Evolutionary conservation across 805 yeast genomes (phyloP).

Genomic region (Nakazawaea ishiwadae): DNA sequence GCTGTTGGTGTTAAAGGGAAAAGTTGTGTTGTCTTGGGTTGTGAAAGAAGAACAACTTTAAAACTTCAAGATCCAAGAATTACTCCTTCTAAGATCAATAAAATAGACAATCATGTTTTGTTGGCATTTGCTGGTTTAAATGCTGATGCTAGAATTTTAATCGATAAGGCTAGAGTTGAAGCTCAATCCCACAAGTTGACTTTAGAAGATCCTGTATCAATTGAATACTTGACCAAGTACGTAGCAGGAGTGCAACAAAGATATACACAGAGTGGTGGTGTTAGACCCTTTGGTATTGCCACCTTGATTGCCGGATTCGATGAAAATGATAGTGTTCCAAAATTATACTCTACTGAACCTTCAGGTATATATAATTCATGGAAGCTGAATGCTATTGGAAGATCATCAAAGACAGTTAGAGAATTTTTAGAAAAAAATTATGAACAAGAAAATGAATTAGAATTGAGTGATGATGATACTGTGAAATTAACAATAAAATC

Average conservation of each 20-base stretch:
- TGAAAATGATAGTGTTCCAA: conserved; percentile 74
- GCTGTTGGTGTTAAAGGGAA: conserved; percentile 96
- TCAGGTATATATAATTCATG: conserved; percentile 96
- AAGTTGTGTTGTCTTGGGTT: conserved; percentile 86
- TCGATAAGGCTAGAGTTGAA: conserved; percentile 93
- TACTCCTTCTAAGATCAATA: conserved; percentile 91
- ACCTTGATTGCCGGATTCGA: conserved; percentile 96
- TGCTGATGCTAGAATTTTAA: conserved; percentile 95
- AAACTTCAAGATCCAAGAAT: conserved; percentile 95
- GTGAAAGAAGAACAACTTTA: conserved; percentile 93
- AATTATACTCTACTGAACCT: conserved; percentile 92
- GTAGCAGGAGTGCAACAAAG: conserved; percentile 98
- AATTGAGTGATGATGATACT: conserved; percentile 62
- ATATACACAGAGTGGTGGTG: conserved; percentile 98
- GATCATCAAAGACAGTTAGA: conserved; percentile 90
- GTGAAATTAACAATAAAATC: conserved; percentile 80
- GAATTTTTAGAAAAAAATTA: conserved; percentile 93
- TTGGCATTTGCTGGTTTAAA: conserved; percentile 95
- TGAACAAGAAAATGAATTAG: conserved; percentile 41
- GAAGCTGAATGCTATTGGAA: conserved; percentile 97
- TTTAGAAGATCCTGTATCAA: conserved; percentile 89
- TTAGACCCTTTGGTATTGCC: conserved; percentile 95
- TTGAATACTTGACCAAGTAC: conserved; percentile 88
- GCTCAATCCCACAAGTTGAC: conserved; percentile 93
- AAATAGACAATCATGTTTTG: conserved; percentile 84